Percentiles rank a stretch among this genome's conserved stretches.
Evolutionary conservation across 1,284 basidiomycete species (phyloP).

Genomic region (Apiotrichum brassicae): DNA sequence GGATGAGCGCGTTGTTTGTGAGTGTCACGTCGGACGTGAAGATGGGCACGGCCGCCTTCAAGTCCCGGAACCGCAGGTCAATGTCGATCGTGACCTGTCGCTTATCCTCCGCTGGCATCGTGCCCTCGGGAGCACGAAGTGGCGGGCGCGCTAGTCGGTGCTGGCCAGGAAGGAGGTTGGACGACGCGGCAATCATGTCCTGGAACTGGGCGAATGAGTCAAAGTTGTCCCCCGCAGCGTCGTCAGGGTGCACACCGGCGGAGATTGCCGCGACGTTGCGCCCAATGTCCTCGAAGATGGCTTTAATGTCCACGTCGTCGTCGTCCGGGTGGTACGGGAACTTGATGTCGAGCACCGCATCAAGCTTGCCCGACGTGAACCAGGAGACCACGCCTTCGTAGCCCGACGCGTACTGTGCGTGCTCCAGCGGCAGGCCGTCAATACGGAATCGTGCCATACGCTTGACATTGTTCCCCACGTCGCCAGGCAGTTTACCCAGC

Average conservation of each 20-base stretch:
- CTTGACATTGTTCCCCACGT: conserved; percentile 71
- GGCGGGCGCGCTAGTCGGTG: conserved; percentile 79
- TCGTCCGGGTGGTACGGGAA: conserved; percentile 79
- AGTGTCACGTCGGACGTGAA: conserved; percentile 83
- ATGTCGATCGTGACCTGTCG: conserved; percentile 71
- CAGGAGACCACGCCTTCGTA: conserved; percentile 83
- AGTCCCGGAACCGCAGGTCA: conserved; percentile 88
- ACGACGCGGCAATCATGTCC: conserved; percentile 49
- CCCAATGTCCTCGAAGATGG: conserved; percentile 83
- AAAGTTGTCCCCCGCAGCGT: conserved; percentile 12
- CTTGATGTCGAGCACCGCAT: conserved; percentile 95
- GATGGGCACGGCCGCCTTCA: conserved; percentile 91
- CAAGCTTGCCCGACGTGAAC: conserved; percentile 93
- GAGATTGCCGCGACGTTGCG: conserved; percentile 61
- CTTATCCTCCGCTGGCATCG: conserved; percentile 6
- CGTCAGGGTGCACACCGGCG: conserved; percentile 42
- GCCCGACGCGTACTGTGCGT: conserved; percentile 78
- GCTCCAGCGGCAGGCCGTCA: conserved; percentile 94
- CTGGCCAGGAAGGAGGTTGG: conserved; percentile 75
- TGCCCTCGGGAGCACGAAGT: conserved; percentile 61
- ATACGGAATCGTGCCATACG: conserved; percentile 94
- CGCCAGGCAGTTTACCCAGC: conserved; percentile 66
- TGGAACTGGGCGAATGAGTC: conserved; percentile 45
- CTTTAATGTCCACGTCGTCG: conserved; percentile 67
- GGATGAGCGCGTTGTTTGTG: conserved; percentile 86